Conservation (phyloP, 2,329 filamentous ascomycete genomes). For the Fusarium sp. region DNA sequence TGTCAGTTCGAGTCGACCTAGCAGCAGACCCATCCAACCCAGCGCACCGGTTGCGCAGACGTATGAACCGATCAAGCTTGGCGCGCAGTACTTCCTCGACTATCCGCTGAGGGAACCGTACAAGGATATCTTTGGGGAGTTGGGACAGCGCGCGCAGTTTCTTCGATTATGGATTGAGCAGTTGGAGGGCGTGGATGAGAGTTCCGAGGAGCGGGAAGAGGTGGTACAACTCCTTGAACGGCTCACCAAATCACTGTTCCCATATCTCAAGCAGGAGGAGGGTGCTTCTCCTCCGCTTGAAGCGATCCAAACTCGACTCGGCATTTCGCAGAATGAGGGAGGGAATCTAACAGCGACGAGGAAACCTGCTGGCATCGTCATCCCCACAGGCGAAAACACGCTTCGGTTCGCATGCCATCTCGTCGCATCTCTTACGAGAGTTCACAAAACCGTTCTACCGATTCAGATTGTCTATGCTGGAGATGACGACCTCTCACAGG, state of each 20-base stretch:
- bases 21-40: neutral
- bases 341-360: conserved; percentile 22
- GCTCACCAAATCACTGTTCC: conserved; percentile 34
- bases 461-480: conserved; percentile 55
- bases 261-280: conserved; percentile 39
- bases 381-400: conserved; percentile 48
- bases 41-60: neutral
- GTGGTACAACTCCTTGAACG: conserved; percentile 16
- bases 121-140: conserved; percentile 49
- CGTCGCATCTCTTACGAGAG: conserved; percentile 47
- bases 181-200: conserved; percentile 8
- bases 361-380: conserved; percentile 50
- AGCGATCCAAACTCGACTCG: conserved; percentile 24
- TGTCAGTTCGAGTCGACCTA: neutral
- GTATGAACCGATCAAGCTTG: conserved; percentile 17
- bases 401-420: conserved; percentile 53
- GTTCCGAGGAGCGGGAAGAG: neutral
- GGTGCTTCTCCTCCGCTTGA: conserved; percentile 27
- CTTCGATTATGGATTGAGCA: conserved; percentile 35
- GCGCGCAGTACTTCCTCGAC: conserved; percentile 44
- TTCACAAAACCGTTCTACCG: conserved; percentile 48
- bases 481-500: conserved; percentile 45
- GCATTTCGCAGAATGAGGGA: neutral
- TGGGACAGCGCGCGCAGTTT: conserved; percentile 46
- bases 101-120: conserved; percentile 47